These are phyloP conservation scores for Alternaria dauci DNA, from an alignment of 2,329 filamentous ascomycete genomes.

Conservation along the genomic window DNA sequence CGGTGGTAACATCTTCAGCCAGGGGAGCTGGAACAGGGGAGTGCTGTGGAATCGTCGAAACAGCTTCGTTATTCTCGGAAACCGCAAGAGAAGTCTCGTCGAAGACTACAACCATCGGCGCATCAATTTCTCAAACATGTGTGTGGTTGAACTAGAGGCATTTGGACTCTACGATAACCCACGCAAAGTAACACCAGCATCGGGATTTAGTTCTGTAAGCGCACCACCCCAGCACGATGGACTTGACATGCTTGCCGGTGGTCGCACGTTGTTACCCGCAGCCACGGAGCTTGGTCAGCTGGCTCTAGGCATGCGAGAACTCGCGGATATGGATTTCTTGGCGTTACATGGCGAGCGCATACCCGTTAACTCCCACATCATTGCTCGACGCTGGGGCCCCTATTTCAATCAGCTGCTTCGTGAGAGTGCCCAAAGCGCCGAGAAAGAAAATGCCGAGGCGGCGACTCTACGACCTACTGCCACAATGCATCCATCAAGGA, in stretches of 20 bases:
- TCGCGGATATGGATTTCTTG: conserved; percentile 96
- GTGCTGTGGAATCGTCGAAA: conserved; percentile 93
- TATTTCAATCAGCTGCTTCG: conserved; percentile 93
- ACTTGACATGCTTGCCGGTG: conserved; percentile 70
- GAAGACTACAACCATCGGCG: conserved; percentile 98
- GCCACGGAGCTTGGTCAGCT: conserved; percentile 87
- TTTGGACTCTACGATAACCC: conserved; percentile 98
- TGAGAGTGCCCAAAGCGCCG: conserved; percentile 74
- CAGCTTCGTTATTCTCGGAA: conserved; percentile 93
- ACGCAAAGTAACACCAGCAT: conserved; percentile 77
- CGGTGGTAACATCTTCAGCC: conserved; percentile 88
- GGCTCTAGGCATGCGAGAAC: conserved; percentile 79
- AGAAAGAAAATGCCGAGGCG: conserved; percentile 67
- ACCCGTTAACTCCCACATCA: conserved; percentile 88
- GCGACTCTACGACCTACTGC: conserved; percentile 73
- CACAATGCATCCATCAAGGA: conserved; percentile 68
- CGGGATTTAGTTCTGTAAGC: conserved; percentile 85
- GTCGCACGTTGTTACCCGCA: conserved; percentile 76
- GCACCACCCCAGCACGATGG: conserved; percentile 66
- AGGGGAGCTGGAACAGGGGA: conserved; percentile 97
- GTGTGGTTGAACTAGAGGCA: conserved; percentile 94
- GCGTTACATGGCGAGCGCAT: conserved; percentile 91
- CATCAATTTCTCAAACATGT: conserved; percentile 97
- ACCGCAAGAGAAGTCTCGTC: conserved; percentile 89
- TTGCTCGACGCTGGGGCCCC: conserved; percentile 89